Base-by-base conservation (phyloP, 371 early-diverging fungal genomes). In the Apophysomyces variabilis region DNA sequence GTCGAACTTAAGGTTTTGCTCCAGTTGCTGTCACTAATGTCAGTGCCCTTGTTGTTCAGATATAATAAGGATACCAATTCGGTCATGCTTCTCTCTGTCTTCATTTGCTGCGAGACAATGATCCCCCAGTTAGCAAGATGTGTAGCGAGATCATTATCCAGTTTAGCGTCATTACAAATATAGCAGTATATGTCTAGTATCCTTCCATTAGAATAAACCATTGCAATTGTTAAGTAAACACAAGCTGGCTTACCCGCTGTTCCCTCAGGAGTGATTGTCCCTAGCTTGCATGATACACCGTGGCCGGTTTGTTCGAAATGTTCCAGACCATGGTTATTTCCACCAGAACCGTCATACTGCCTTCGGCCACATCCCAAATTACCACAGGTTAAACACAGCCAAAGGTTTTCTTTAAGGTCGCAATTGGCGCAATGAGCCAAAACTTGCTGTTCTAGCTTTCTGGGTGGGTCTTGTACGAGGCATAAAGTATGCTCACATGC, bases 321-420 rank as follows among this genome's bases (percentile, higher is more conserved):
- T 0, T 84, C 86, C 56, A 95, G 69, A 2, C 93, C 99, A 78
- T 99, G 99, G 36, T 97, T 95, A 76, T 99, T 99, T n/a, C 99
- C 99, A n/a, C 97, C 97, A n/a, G 89, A 78, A 4, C 99, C 99
- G 56, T 95, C 99, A 75, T 90, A 97, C 75, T 99, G 99, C 63
- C 89, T 85, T 59, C 94, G 87, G 38, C 94, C 94, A 72, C 94
- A 94, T 6, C 92, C 93, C 5, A 92, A 80, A 44, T 82, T 85
- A 16, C 94, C 94, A 65, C 94, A 94, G 0, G 80, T 78, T 43
- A 94, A 76, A 68, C 94, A 94, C 36, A 93, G 68, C 94, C 94
- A 94, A 41, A 94, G 73, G 66, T 94, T 94, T 62, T 91, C 89
- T 2, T 84, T 89, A 41, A 99, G 80, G 0, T 97, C 98, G 75